These are phyloP conservation scores for Yamadazyma atlantica DNA, from an alignment of 1,139 yeast genomes.

Conservation along the genomic window DNA sequence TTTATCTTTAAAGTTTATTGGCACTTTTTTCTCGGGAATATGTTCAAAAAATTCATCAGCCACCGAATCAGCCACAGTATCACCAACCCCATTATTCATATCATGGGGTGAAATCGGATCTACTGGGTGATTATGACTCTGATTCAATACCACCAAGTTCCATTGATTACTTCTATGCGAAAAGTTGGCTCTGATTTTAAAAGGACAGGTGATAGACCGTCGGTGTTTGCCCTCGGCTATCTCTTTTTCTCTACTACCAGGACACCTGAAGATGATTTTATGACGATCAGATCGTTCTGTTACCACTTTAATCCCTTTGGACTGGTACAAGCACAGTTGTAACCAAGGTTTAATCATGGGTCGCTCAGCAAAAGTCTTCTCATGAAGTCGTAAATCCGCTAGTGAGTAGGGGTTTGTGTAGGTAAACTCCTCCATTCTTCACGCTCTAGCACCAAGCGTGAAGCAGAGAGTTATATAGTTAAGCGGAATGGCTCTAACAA, in stretches of 20 bases:
- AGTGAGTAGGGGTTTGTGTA: slow-evolving; percentile 3
- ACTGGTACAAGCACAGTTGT: slow-evolving; percentile 41
- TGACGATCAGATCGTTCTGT: slow-evolving; percentile 69
- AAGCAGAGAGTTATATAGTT: not conserved
- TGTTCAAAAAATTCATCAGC: slow-evolving; percentile 9
- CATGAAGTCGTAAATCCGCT: slow-evolving; percentile 9
- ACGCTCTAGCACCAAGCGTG: not conserved
- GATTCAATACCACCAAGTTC: slow-evolving; percentile 62
- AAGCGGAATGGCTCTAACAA: too few relatives aligned
- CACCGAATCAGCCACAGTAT: not conserved
- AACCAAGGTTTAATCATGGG: slow-evolving; percentile 69
- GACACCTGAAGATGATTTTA: slow-evolving; percentile 71
- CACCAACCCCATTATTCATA: too few relatives aligned
- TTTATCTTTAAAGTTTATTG: not conserved
- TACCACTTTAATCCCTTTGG: slow-evolving; percentile 59
- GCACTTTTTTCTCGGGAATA: too few relatives aligned
- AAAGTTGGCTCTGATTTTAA: slow-evolving; percentile 66
- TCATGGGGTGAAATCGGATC: not conserved
- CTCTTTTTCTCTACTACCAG: slow-evolving; percentile 24
- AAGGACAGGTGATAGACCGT: slow-evolving; percentile 54
- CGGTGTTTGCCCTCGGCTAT: slow-evolving; percentile 19
- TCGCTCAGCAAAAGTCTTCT: slow-evolving; percentile 17
- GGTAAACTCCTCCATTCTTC: not conserved
- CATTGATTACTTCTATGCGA: slow-evolving; percentile 55
- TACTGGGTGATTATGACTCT: slow-evolving; percentile 42